Conservation (phyloP, 2,329 filamentous ascomycete species). For the Tolypocladium cylindrosporum region DNA sequence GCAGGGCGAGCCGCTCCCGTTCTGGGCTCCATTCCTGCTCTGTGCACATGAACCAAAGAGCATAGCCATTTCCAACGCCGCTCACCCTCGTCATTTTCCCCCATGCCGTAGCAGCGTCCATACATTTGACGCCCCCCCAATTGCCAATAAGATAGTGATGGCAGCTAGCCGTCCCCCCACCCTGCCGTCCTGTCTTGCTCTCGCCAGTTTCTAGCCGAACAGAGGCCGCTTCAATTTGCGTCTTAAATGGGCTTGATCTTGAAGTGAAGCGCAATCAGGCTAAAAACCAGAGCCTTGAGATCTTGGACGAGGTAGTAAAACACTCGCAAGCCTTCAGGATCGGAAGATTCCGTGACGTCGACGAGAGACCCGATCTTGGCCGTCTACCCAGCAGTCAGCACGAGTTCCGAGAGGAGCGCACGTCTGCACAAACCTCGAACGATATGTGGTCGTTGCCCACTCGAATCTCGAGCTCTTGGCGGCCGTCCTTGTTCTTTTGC, state of each 20-base stretch:
- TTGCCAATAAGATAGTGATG: neutral
- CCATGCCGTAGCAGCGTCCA: neutral
- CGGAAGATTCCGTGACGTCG: constrained; percentile 90
- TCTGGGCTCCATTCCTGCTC: neutral
- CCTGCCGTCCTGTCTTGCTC: neutral
- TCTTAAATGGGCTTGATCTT: constrained; percentile 74
- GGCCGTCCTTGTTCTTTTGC: constrained; percentile 97
- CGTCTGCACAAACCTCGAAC: constrained; percentile 64
- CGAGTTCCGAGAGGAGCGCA: neutral
- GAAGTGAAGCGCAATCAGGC: constrained; percentile 91
- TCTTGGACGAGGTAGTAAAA: constrained; percentile 99
- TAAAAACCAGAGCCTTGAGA: constrained; percentile 92
- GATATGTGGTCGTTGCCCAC: constrained; percentile 93
- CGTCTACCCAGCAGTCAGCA: constrained; percentile 46
- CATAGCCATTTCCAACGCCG: neutral
- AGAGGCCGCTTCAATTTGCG: constrained; percentile 18
- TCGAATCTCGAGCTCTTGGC: constrained; percentile 91
- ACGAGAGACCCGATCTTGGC: constrained; percentile 96
- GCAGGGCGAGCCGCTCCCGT: neutral
- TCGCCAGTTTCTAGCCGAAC: neutral
- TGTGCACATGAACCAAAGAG: neutral
- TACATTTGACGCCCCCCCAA: neutral
- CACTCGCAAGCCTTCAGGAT: constrained; percentile 89
- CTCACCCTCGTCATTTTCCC: neutral
- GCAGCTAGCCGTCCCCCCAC: neutral